Evolutionary conservation across 345 rosid species (phyloP), one percentile per base, ranked within the genome.

Genomic region (Corymbia maculata): DNA sequence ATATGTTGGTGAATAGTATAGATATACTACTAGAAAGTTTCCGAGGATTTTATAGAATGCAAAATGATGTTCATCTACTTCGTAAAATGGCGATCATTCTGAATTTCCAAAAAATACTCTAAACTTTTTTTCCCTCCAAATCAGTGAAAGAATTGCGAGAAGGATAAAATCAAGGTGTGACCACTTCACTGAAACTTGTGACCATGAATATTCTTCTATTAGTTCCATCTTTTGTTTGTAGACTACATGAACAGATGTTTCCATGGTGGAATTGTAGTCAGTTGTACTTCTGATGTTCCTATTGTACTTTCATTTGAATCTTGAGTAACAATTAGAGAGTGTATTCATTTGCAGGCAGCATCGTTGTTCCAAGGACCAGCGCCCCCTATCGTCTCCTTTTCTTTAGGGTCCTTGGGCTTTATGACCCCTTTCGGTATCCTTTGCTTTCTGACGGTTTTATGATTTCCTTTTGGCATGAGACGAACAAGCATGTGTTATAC

Each of bases 371-470:
- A 95, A 90, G 99, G 99, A 88, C 98, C 98, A 13, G 99, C 95
- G 93, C 99, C 99, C 90, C 99, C 98, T 13, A 90, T 96, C 68
- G 99, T 97, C 87, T 95, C 99, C 79, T 98, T 97, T 91, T 94
- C 99, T 53, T 91, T 96, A 88, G 99, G 99, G 87, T 98, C 99
- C 90, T 93, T 98, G 85, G 99, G 99, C 92, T 98, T 98, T 90
- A 98, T 98, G 99, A 98, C 99, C 53, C 98, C 99, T 88, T 98
- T 97, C 90, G 90, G 99, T 98, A 98, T 97, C 98, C 98, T 94
- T 89, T 24, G 44, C 85, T 26, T 84, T 85, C 26, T 19, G n/a
- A 59, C 9, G 4, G 26, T 1, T 59, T 24, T 59, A 59, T 59
- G n/a, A 59, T 59, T 9, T 59, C 26, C 66, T 59, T 59, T 59